Evolutionary conservation across 306 rosid genomes (phyloP), one percentile per base, ranked within the genome.

Genomic region (Vigna trinervia): DNA sequence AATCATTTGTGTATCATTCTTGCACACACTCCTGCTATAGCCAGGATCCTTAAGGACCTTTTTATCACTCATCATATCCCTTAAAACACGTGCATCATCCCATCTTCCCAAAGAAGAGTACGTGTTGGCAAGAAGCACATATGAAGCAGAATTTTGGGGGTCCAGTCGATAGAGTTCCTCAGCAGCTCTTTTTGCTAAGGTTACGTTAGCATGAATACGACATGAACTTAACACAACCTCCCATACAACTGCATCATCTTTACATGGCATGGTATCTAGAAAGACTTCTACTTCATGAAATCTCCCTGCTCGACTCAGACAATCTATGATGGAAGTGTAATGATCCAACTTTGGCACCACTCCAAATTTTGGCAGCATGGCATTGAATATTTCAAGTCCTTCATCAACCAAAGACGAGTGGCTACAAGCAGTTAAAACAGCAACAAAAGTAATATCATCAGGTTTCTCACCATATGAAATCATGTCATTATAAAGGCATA

Each of bases 41-140:
- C 97, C 96, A 26, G 93, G 91, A 80, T 84, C 78, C 84, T 92
- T 92, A 13, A 13, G 71, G 26, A 92, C 82, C 78, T 79, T 78
- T 62, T 90, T 90, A 61, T 84, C 83, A 48, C 58, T 81, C 97
- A 92, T 90, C 53, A 84, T 50, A 79, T 88, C 92, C 71, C 97
- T 90, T 74, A 92, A 82, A 74, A 23, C 77, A 64, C 76, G 86
- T 47, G 85, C 96, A 54, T 92, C 93, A 75, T 92, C 93, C 97
- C 97, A 92, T 76, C 96, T 92, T 81, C 93, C 97, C 84, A 87
- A 41, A 54, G 93, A 84, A 69, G 97, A 90, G 81, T 87, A 92
- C 73, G 84, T 88, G 87, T 92, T 92, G 38, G 88, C 92, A 28
- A 92, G 88, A 84, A 92, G 97, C 77, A 90, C 93, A 61, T 87